These are phyloP conservation scores for Fennellomyces sp. DNA, from an alignment of 371 early-diverging fungal genomes.

Conservation along the genomic window DNA sequence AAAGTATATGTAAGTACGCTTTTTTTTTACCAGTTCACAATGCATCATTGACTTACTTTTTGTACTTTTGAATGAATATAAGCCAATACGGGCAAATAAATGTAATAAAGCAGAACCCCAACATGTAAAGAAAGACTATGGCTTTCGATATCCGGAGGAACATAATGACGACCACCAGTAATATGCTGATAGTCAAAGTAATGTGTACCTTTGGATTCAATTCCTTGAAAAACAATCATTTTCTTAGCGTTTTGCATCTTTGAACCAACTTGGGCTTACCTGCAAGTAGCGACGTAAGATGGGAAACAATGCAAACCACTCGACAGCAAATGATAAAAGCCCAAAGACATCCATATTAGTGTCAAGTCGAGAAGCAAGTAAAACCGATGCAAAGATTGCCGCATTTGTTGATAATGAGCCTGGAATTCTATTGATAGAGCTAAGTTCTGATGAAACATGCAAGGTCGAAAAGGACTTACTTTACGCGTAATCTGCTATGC, in stretches of 20 bases:
- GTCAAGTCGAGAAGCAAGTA: conserved; percentile 88
- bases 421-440: conserved; percentile 66
- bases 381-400: conserved; percentile 92
- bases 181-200: conserved; percentile 62
- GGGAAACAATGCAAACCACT: conserved; percentile 93
- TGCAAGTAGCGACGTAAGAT: conserved; percentile 81
- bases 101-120: conserved; percentile 76
- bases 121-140: conserved; percentile 68
- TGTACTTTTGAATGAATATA: conserved; percentile 89
- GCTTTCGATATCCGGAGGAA: conserved; percentile 73
- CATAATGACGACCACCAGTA: conserved; percentile 60
- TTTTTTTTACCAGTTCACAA: neutral
- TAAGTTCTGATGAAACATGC: neutral
- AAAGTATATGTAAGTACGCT: neutral
- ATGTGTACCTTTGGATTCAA: conserved; percentile 60
- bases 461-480: conserved; percentile 33
- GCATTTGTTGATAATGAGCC: conserved; percentile 94
- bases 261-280: conserved; percentile 44
- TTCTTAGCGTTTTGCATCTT: no score
- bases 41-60: conserved; percentile 69
- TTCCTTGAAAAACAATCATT: conserved; percentile 36
- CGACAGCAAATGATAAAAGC: conserved; percentile 85
- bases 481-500: conserved; percentile 41
- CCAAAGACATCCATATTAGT: conserved; percentile 89
- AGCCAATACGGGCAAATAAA: conserved; percentile 91